Conservation (phyloP, 2,329 filamentous ascomycete species). For the Aspergillus viridinutans region DNA sequence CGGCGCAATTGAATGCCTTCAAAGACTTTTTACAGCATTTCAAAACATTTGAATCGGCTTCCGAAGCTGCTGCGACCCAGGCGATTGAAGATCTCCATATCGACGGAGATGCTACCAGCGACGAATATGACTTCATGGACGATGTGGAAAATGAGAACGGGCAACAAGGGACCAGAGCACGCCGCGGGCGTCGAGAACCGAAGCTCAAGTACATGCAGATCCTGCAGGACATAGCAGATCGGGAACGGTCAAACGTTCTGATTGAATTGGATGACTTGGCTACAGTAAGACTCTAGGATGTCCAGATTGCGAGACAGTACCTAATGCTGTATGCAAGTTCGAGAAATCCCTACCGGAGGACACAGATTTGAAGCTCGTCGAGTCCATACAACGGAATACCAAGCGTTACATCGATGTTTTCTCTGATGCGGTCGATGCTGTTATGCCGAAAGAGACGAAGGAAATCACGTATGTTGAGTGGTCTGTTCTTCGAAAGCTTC, state of each 20-base stretch:
- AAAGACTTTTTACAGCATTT: constrained; percentile 83
- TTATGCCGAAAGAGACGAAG: constrained; percentile 71
- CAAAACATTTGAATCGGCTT: constrained; percentile 67
- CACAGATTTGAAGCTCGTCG: constrained; percentile 63
- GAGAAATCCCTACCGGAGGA: constrained; percentile 67
- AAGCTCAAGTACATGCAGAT: constrained; percentile 85
- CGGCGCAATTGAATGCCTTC: constrained; percentile 73
- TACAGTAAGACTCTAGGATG: constrained; percentile 47
- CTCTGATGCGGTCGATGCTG: constrained; percentile 79
- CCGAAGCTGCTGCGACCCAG: constrained; percentile 66
- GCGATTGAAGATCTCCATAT: constrained; percentile 82
- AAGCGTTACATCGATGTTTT: constrained; percentile 93
- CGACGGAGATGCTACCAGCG: constrained; percentile 78
- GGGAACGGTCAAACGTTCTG: constrained; percentile 69
- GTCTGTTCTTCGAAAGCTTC: background rate
- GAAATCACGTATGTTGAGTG: constrained; percentile 64
- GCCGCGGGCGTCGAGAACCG: constrained; percentile 50
- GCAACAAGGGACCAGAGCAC: constrained; percentile 43
- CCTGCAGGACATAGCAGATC: constrained; percentile 81
- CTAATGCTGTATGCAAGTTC: constrained; percentile 51
- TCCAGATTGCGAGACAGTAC: background rate
- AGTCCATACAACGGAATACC: constrained; percentile 84
- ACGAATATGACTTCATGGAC: constrained; percentile 92
- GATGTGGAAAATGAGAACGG: constrained; percentile 60
- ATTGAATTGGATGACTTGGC: constrained; percentile 88